These are phyloP conservation scores for Fraxinus nigra DNA, from an alignment of 305 asterid species.

Conservation along the genomic window DNA sequence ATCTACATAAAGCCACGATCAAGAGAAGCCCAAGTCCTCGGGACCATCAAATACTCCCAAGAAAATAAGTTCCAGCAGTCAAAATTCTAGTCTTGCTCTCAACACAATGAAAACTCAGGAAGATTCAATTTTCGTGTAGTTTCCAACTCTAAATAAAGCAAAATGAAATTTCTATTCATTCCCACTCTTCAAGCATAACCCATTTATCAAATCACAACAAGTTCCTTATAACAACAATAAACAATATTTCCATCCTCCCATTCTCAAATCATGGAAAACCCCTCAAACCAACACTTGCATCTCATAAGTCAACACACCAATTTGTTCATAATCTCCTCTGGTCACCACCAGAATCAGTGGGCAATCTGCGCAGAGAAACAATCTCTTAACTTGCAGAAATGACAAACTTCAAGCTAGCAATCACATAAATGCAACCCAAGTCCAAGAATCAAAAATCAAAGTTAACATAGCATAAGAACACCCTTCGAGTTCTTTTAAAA, in stretches of 20 bases:
- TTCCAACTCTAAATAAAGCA: slow-evolving; percentile 4
- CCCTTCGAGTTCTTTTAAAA: background rate
- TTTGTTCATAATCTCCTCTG: background rate
- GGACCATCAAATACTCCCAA: background rate
- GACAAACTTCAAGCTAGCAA: slow-evolving; percentile 4
- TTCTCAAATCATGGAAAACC: background rate
- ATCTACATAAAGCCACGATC: background rate
- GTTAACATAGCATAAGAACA: background rate
- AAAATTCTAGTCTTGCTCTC: background rate
- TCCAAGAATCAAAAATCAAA: slow-evolving; percentile 19
- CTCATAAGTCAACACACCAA: slow-evolving; percentile 19
- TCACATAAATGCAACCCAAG: slow-evolving; percentile 17
- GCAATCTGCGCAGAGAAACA: background rate
- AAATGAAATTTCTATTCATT: background rate
- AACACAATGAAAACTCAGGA: background rate
- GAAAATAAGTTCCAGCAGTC: background rate
- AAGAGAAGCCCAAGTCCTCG: background rate
- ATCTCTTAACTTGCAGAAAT: background rate
- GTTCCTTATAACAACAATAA: background rate
- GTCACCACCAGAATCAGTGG: background rate
- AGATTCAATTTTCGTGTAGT: slow-evolving; percentile 1
- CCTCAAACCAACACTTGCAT: background rate
- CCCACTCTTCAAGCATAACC: slow-evolving; percentile 15
- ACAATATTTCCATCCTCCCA: background rate
- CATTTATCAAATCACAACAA: slow-evolving; percentile 12